Conservation (phyloP, 129 eudicot genomes). For the Arctium minus region DNA sequence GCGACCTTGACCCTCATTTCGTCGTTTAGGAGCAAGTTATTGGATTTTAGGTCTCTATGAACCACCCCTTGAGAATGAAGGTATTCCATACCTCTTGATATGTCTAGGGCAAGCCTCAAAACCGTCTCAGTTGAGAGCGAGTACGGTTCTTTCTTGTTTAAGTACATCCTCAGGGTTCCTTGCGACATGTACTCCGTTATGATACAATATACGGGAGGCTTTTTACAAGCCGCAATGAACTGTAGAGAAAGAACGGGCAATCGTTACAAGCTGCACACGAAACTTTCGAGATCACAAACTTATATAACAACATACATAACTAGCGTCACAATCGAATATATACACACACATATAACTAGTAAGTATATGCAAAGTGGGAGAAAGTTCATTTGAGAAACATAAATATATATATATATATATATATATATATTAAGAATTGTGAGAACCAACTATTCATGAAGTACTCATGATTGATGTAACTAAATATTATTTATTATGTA, state of each 20-base stretch:
- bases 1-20: constrained; percentile 98
- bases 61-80: constrained; percentile 98
- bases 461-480: not conserved
- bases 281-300: constrained; percentile 19
- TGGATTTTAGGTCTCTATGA: constrained; percentile 90
- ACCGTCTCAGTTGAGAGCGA: constrained; percentile 89
- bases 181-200: constrained; percentile 99
- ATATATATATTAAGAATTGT: not conserved
- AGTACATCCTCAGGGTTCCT: constrained; percentile 94
- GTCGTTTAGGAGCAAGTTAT: constrained; percentile 78
- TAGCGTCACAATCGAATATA: not conserved
- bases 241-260: constrained; percentile 32
- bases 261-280: constrained; percentile 25
- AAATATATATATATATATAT: not conserved
- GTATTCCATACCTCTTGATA: constrained; percentile 94
- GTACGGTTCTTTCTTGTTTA: constrained; percentile 98
- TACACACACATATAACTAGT: not conserved
- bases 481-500: not conserved
- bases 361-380: not conserved
- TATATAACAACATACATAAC: constrained; percentile 5
- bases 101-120: constrained; percentile 86
- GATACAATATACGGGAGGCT: constrained; percentile 95
- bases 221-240: constrained; percentile 99
- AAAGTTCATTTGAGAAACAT: not conserved
- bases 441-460: not conserved